Evolutionary conservation across 2,329 filamentous ascomycete species (phyloP), one percentile per base, ranked within the genome.

Genomic region (Penicillium vulpinum): DNA sequence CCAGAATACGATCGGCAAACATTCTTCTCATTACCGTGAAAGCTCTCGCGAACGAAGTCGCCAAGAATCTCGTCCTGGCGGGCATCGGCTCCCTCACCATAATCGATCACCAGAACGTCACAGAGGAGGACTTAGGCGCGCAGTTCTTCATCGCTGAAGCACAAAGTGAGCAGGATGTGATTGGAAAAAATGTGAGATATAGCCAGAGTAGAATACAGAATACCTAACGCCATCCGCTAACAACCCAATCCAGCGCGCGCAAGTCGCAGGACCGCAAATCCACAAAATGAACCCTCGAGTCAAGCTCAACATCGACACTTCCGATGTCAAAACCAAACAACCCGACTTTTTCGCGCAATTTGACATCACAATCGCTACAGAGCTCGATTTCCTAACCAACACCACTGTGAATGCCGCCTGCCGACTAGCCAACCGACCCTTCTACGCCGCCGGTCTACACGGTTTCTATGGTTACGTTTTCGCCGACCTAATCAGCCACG

Each of bases 381-480:
- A 97, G 71, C 84, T 96, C 24, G 86, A 90, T 67, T 87, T 94
- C 43, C 80, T 84, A 56, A 86, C 86, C 0, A 84, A 95, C 60
- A 86, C 86, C 62, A 83, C 85, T 57, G 89, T 97, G 77, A 97
- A 97, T 77, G 90, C 90, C 22, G 88, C 90, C 28, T 92, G 92
- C 39, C 88, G 93, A 45, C 78, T 95, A 36, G 87, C 88, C 59
- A 83, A 85, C 61, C 85, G 86, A 46, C 87, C 92, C 11, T 97
- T 97, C 75, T 99, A 99, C 75, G 91, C 91, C 10, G 90, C 92
- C 35, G 88, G 87, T 49, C 85, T 89, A 3, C 91, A 97, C 71
- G 94, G 94, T 47, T 84, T 96, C 72, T 97, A 95, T 73, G 94
- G 94, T 54, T 99, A 91, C 78, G 89, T 96, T 63, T 99, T 99